Evolutionary conservation across 805 yeast species (phyloP), one percentile per base, ranked within the genome.

Genomic region (Jamesozyma piceae): DNA sequence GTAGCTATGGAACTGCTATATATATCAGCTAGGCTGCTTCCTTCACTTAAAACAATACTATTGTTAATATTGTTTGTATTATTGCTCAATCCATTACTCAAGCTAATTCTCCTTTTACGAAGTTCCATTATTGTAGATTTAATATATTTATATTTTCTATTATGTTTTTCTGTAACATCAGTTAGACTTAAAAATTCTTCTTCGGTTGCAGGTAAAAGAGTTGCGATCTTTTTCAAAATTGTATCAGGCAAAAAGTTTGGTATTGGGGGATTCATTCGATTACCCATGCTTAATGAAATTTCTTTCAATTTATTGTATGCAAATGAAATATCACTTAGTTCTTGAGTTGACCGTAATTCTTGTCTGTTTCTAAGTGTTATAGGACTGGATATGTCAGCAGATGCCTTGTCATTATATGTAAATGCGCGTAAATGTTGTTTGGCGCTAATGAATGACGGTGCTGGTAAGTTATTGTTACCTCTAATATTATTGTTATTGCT

Each of bases 241-340:
- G 39, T 36, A 42, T 59, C 63, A 0, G 64, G 52, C 3, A 60
- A 35, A 37, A 54, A 50, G 21, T 49, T 50, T 3, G 52, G 31
- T 6, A 50, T 43, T 9, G 62, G 60, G 20, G 60, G 60, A 29
- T 44, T 50, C 47, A 50, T 38, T 32, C 51, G 39, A 42, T 50
- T 46, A 2, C 57, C 60, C 2, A 49, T 29, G 17, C 44, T 45
- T 17, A 45, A 30, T 1, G 62, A 56, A 11, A 49, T 41, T 27
- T 53, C 57, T 38, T 50, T 52, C 34, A 60, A 39, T 31, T 38
- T 46, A n/a, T 52, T 50, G 37, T 52, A 57, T 1, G 64, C 60
- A 38, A 37, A 44, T 0, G 51, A 49, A 3, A 58, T 17, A 6
- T 53, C 54, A 24, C 40, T 35, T 28, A 54, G 40, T 39, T 59